Percentiles rank a stretch among this genome's conserved stretches.
Evolutionary conservation across 164 flowering plant genomes (phyloP).

Genomic region (Paratinospora sagittata): DNA sequence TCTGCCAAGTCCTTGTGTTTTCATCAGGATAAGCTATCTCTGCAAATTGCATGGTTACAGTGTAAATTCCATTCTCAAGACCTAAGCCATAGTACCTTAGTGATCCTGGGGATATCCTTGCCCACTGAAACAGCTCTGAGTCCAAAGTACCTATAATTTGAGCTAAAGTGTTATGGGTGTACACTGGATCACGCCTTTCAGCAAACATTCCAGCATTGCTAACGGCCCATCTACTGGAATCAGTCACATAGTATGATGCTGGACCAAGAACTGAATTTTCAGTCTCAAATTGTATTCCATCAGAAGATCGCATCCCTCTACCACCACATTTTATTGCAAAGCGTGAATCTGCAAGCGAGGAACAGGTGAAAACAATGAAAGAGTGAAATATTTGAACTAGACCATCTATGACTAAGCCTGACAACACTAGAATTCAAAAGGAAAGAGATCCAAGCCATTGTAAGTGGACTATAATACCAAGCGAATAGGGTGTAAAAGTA

Average conservation of each 20-base stretch:
- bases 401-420: neutral
- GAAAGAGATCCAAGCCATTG: neutral
- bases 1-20: conserved; percentile 40
- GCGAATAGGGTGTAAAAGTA: no score
- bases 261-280: conserved; percentile 60
- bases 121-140: conserved; percentile 60
- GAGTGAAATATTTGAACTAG: neutral
- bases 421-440: neutral
- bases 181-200: conserved; percentile 30
- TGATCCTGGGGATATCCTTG: conserved; percentile 71
- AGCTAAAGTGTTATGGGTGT: conserved; percentile 18
- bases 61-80: conserved; percentile 80
- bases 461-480: no score
- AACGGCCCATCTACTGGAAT: conserved; percentile 60
- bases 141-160: conserved; percentile 50
- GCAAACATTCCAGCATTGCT: conserved; percentile 60
- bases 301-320: conserved; percentile 32
- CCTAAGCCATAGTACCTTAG: conserved; percentile 84
- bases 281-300: conserved; percentile 32
- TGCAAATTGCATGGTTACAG: conserved; percentile 58
- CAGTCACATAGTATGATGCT: conserved; percentile 54
- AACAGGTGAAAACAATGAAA: neutral
- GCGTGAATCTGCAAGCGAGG: conserved; percentile 41
- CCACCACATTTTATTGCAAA: conserved; percentile 89
- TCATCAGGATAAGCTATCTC: conserved; percentile 31